These are phyloP conservation scores for Clonostachys rosea DNA, from an alignment of 2,329 filamentous ascomycete genomes.

Conservation along the genomic window DNA sequence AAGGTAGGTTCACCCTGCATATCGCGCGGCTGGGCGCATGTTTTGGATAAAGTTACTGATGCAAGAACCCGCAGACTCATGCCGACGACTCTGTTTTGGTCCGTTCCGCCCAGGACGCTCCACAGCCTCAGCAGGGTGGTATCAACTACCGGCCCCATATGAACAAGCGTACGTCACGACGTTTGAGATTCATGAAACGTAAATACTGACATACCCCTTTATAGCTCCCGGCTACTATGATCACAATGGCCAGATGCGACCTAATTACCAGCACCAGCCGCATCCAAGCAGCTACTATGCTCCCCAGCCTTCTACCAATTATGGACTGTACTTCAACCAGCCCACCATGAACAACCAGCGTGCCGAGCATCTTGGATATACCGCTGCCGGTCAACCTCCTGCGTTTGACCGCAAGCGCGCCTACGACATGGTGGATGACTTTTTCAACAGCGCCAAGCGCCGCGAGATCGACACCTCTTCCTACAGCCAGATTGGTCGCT, in stretches of 20 bases:
- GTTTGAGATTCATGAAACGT: constrained; percentile 4
- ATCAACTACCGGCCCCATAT: constrained; percentile 50
- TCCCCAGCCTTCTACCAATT: constrained; percentile 48
- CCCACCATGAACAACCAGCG: constrained; percentile 48
- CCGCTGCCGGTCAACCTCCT: constrained; percentile 28
- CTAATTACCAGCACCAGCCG: constrained; percentile 49
- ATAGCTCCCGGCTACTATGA: constrained; percentile 56
- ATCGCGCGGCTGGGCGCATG: too few relatives aligned
- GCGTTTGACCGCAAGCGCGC: constrained; percentile 76
- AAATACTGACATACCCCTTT: constrained; percentile 15
- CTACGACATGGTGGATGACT: constrained; percentile 88
- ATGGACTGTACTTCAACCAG: constrained; percentile 77
- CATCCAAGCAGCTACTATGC: constrained; percentile 52
- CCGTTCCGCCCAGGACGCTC: constrained; percentile 41
- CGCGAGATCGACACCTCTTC: constrained; percentile 83
- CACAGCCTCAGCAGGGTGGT: constrained; percentile 45
- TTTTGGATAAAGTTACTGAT: constrained; percentile 10
- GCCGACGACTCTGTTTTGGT: constrained; percentile 84
- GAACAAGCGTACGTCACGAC: constrained; percentile 43
- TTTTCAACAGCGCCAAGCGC: constrained; percentile 90
- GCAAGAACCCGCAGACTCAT: constrained; percentile 57
- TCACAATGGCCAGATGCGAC: constrained; percentile 59
- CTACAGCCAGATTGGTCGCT: constrained; percentile 89
- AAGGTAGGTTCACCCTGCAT: constrained; percentile 48
- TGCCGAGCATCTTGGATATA: constrained; percentile 60